Conservation (phyloP, 2,329 filamentous ascomycete species). For the Aspergillus latus region DNA sequence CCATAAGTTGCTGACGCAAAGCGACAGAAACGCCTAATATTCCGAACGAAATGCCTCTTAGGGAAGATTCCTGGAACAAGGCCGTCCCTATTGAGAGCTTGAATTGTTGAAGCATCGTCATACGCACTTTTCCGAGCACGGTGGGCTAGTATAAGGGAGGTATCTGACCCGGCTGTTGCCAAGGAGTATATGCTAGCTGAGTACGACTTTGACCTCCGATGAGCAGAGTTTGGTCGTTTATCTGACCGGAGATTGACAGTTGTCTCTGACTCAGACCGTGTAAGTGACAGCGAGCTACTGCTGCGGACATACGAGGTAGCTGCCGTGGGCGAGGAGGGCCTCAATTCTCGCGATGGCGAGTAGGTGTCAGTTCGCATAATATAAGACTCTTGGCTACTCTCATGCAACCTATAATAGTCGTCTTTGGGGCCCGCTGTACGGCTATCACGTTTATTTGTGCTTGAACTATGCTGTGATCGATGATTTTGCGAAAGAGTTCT, state of each 20-base stretch:
- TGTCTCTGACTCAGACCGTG: slow-evolving; percentile 44
- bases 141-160: slow-evolving; percentile 46
- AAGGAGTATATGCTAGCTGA: slow-evolving; percentile 49
- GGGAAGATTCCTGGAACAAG: slow-evolving; percentile 48
- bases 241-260: slow-evolving; percentile 33
- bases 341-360: slow-evolving; percentile 36
- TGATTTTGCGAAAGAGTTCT: slow-evolving; percentile 30
- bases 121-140: slow-evolving; percentile 46
- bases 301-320: slow-evolving; percentile 43
- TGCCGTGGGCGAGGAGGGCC: slow-evolving; percentile 41
- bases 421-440: slow-evolving; percentile 22
- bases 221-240: slow-evolving; percentile 30
- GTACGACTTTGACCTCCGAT: slow-evolving; percentile 40
- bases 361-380: slow-evolving; percentile 45
- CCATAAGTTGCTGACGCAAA: slow-evolving; percentile 51
- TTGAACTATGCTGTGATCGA: slow-evolving; percentile 23
- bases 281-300: slow-evolving; percentile 44
- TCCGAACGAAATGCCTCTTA: slow-evolving; percentile 46
- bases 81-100: slow-evolving; percentile 45
- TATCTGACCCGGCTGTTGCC: slow-evolving; percentile 45
- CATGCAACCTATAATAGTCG: slow-evolving; percentile 38
- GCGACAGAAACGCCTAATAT: slow-evolving; percentile 47
- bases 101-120: slow-evolving; percentile 46
- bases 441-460: slow-evolving; percentile 16
- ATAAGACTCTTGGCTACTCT: slow-evolving; percentile 42